phyloP scores from a whole-genome alignment of 345 rosid species.

The Brassica rapa region DNA sequence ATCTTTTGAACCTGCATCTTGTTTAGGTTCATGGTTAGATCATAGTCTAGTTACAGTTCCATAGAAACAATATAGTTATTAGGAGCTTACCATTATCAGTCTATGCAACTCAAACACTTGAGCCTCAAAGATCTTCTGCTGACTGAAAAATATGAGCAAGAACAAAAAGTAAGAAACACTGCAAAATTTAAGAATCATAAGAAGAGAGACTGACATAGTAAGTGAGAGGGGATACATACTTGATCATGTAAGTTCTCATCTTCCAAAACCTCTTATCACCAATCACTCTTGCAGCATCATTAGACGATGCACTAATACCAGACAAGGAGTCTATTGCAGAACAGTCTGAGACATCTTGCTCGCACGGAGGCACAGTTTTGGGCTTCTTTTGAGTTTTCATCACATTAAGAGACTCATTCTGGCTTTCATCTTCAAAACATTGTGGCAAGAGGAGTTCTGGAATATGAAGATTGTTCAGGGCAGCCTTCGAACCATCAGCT shows the following conservation, averaged over 20 bases:
- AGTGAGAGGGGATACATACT: conserved; percentile 53
- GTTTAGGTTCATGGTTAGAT: conserved; percentile 2
- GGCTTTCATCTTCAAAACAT: conserved; percentile 29
- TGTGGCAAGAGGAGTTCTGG: conserved; percentile 33
- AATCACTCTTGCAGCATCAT: conserved; percentile 56
- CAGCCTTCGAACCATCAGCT: conserved; percentile 26
- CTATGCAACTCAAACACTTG: conserved; percentile 89
- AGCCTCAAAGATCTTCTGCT: conserved; percentile 62
- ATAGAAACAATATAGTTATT: background rate
- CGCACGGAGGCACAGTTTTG: conserved; percentile 31
- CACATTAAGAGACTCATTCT: conserved; percentile 33
- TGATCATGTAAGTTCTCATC: conserved; percentile 63
- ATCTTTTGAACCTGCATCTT: conserved; percentile 63
- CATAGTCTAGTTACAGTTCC: background rate
- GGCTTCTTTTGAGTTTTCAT: conserved; percentile 42
- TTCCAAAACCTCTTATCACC: conserved; percentile 78
- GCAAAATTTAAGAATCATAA: background rate
- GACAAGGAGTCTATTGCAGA: conserved; percentile 46
- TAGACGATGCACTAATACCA: conserved; percentile 51
- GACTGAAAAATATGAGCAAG: conserved; percentile 56
- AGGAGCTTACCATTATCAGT: conserved; percentile 60
- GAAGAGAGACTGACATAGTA: background rate
- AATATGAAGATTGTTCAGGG: conserved; percentile 28
- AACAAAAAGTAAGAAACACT: conserved; percentile 1
- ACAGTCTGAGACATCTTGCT: conserved; percentile 39